These are phyloP conservation scores for Vitis rupestris DNA, from an alignment of 164 flowering plant genomes.

Conservation along the genomic window DNA sequence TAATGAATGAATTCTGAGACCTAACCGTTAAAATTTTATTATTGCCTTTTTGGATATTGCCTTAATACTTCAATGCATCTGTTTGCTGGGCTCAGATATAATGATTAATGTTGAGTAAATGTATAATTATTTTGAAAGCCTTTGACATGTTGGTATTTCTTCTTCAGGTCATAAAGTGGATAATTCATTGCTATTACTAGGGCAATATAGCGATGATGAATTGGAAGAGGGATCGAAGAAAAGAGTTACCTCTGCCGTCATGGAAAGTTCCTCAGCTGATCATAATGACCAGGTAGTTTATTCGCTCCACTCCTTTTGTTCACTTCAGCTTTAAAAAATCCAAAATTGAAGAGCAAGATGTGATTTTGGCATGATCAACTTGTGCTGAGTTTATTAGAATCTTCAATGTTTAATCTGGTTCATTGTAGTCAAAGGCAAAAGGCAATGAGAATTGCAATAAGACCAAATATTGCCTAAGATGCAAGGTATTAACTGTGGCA, in stretches of 20 bases:
- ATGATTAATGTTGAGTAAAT: constrained; percentile 6
- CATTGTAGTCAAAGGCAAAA: no score
- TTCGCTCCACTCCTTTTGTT: neutral
- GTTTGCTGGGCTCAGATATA: constrained; percentile 6
- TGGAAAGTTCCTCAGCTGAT: constrained; percentile 23
- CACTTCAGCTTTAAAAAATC: neutral
- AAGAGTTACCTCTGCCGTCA: constrained; percentile 14
- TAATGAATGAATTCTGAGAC: constrained; percentile 1
- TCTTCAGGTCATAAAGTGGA: constrained; percentile 60
- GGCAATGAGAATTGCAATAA: no score
- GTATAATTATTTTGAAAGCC: constrained; percentile 4
- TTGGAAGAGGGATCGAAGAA: constrained; percentile 45
- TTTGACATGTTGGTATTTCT: constrained; percentile 30
- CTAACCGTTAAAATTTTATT: neutral
- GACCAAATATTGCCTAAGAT: no score
- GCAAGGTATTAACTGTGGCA: no score
- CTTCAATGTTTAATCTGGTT: no score
- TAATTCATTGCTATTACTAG: constrained; percentile 82
- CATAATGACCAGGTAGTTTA: constrained; percentile 45
- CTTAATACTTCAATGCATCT: neutral
- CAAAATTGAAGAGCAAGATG: no score
- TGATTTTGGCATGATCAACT: neutral
- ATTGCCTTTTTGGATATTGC: neutral
- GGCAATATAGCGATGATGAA: constrained; percentile 94
- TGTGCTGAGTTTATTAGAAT: neutral